A percentile compares a stretch with the other conserved stretches of the same genome.
phyloP scores from a whole-genome alignment of 106 monocot species.

The Allium cepa region DNA sequence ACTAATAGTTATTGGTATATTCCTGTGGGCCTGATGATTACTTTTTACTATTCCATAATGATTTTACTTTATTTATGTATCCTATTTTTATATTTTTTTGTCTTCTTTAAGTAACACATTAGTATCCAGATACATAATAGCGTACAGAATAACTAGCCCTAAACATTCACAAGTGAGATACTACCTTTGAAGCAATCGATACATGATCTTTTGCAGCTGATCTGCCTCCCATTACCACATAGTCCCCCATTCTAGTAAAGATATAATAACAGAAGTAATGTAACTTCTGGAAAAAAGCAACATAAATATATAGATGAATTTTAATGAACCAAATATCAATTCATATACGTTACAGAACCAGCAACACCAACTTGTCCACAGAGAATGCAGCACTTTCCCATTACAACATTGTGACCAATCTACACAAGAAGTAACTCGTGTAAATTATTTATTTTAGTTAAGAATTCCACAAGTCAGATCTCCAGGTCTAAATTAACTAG shows the following conservation, averaged over 20 bases:
- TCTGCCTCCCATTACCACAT: constrained; percentile 80
- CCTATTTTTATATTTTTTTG: too few relatives aligned
- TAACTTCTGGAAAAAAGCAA: neutral
- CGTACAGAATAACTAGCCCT: too few relatives aligned
- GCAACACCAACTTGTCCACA: constrained; percentile 99
- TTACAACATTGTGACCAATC: constrained; percentile 92
- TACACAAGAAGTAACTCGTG: constrained; percentile 16
- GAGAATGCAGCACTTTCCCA: constrained; percentile 82
- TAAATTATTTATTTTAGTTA: neutral
- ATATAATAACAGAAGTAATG: neutral
- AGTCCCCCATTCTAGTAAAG: constrained; percentile 65
- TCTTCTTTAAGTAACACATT: too few relatives aligned
- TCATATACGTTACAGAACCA: constrained; percentile 83
- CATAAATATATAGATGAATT: neutral
- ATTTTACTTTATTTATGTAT: too few relatives aligned
- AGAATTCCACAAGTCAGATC: neutral
- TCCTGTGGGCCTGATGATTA: too few relatives aligned
- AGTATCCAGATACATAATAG: too few relatives aligned
- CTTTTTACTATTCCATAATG: too few relatives aligned
- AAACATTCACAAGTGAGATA: neutral
- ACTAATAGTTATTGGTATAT: too few relatives aligned
- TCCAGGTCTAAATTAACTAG: neutral
- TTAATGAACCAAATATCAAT: neutral
- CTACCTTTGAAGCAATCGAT: constrained; percentile 88
- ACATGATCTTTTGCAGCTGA: constrained; percentile 83